phyloP scores from a whole-genome alignment of 495 filamentous ascomycete genomes.

The Evansstolkia leycettana region DNA sequence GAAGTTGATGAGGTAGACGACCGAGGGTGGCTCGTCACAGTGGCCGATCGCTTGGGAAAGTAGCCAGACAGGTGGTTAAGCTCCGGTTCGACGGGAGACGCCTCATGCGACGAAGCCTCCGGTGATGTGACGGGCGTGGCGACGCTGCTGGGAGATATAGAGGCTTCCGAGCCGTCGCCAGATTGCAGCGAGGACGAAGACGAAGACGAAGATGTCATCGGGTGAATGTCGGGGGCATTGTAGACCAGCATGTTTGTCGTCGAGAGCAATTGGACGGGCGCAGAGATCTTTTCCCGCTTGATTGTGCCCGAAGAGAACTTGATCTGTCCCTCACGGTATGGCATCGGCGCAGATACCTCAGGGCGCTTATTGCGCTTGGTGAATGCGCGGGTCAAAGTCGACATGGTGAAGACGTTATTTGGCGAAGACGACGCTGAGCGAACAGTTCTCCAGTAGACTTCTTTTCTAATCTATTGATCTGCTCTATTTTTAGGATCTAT shows the following conservation, averaged over 20 bases:
- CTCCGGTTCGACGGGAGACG: slow-evolving; percentile 50
- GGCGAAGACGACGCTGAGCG: slow-evolving; percentile 1
- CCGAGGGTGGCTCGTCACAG: slow-evolving; percentile 27
- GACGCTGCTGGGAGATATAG: slow-evolving; percentile 43
- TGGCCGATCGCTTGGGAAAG: slow-evolving; percentile 47
- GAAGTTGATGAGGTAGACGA: slow-evolving; percentile 30
- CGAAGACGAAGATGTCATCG: slow-evolving; percentile 39
- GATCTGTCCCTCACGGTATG: slow-evolving; percentile 33
- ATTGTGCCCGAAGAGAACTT: slow-evolving; percentile 36
- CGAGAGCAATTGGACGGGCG: slow-evolving; percentile 73
- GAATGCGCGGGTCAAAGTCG: slow-evolving; percentile 52
- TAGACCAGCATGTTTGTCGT: slow-evolving; percentile 95
- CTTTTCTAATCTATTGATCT: slow-evolving; percentile 1
- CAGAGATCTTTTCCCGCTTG: slow-evolving; percentile 63
- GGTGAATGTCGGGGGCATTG: slow-evolving; percentile 72
- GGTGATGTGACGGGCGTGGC: slow-evolving; percentile 55
- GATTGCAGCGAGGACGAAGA: slow-evolving; percentile 38
- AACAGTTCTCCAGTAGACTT: no score
- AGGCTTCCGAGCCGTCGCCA: slow-evolving; percentile 49
- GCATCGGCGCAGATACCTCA: slow-evolving; percentile 36
- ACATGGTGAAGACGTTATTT: slow-evolving; percentile 17
- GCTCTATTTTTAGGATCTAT: slow-evolving; percentile 12
- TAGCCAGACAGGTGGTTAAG: slow-evolving; percentile 75
- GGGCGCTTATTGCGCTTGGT: slow-evolving; percentile 45
- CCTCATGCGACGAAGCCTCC: slow-evolving; percentile 53